A percentile compares a stretch with the other conserved stretches of the same genome.
Conservation (phyloP, 2,329 filamentous ascomycete genomes). For the Aspergillus aculeatinus region DNA sequence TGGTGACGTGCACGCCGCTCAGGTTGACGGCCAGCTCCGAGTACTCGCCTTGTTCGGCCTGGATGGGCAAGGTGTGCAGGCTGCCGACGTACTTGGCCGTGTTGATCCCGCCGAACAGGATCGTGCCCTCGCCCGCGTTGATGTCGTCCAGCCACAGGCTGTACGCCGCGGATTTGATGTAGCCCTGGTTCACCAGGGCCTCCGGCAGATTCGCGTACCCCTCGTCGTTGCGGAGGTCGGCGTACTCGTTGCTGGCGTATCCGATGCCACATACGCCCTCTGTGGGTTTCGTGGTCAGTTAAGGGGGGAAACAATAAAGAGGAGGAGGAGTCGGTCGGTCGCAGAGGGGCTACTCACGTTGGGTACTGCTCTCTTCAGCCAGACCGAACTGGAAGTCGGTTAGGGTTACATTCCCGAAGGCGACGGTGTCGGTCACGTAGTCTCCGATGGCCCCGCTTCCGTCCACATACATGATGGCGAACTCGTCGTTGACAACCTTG, state of each 20-base stretch:
- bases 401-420: slow-evolving; percentile 8
- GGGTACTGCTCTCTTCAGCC: slow-evolving; percentile 6
- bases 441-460: slow-evolving; percentile 71
- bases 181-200: slow-evolving; percentile 57
- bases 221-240: slow-evolving; percentile 31
- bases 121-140: slow-evolving; percentile 59
- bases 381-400: slow-evolving; percentile 14
- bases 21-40: slow-evolving; percentile 66
- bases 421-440: slow-evolving; percentile 54
- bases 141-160: slow-evolving; percentile 72
- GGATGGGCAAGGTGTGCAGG: slow-evolving; percentile 64
- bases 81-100: slow-evolving; percentile 59
- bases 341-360: slow-evolving; percentile 59
- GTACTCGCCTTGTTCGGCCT: slow-evolving; percentile 50
- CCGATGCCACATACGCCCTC: slow-evolving; percentile 74
- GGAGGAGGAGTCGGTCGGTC: slow-evolving; percentile 45
- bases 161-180: slow-evolving; percentile 66
- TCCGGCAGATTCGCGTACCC: slow-evolving; percentile 60
- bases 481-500: slow-evolving; percentile 65
- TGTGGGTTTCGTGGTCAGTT: background rate
- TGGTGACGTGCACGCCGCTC: slow-evolving; percentile 52
- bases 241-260: slow-evolving; percentile 70
- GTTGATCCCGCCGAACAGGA: slow-evolving; percentile 73
- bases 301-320: background rate
- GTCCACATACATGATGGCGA: slow-evolving; percentile 82